Conservation (phyloP, 176 grass and related monocot genomes). For the Eragrostis nindensis region DNA sequence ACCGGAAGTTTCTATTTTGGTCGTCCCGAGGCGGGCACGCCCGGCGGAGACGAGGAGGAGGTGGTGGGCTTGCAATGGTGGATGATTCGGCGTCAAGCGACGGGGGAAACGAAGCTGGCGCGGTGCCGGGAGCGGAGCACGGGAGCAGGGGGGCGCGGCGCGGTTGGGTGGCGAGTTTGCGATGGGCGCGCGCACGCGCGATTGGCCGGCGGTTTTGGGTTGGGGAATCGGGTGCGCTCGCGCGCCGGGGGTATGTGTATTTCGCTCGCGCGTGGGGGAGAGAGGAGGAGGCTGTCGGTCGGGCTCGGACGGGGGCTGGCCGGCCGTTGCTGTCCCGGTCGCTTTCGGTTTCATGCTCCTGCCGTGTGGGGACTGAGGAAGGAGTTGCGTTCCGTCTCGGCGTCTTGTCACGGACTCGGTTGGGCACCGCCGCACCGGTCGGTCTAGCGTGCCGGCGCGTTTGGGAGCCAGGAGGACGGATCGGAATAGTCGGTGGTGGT, state of each 20-base stretch:
- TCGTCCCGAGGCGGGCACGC: background rate
- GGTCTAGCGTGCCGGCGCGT: background rate
- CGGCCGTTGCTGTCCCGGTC: slow-evolving; percentile 34
- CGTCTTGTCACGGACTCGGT: background rate
- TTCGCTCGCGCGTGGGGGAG: background rate
- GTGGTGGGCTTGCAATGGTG: background rate
- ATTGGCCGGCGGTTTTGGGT: background rate
- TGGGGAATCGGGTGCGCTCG: background rate
- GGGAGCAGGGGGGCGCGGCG: background rate
- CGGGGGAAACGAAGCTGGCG: background rate
- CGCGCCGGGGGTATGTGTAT: background rate
- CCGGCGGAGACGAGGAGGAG: background rate
- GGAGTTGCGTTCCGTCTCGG: background rate
- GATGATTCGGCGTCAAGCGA: slow-evolving; percentile 33
- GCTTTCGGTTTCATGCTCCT: background rate
- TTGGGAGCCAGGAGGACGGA: background rate
- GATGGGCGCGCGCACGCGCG: background rate
- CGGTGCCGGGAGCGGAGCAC: background rate
- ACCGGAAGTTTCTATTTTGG: slow-evolving; percentile 47
- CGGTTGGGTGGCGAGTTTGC: slow-evolving; percentile 9
- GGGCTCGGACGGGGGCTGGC: background rate
- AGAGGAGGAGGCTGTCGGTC: background rate
- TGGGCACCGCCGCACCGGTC: background rate
- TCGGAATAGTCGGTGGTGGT: background rate
- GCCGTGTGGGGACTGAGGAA: background rate